A percentile compares a stretch with the other conserved stretches of the same genome.
Evolutionary conservation across 108 stramenopile genomes (phyloP).

Genomic region (Skeletonema tropicum): DNA sequence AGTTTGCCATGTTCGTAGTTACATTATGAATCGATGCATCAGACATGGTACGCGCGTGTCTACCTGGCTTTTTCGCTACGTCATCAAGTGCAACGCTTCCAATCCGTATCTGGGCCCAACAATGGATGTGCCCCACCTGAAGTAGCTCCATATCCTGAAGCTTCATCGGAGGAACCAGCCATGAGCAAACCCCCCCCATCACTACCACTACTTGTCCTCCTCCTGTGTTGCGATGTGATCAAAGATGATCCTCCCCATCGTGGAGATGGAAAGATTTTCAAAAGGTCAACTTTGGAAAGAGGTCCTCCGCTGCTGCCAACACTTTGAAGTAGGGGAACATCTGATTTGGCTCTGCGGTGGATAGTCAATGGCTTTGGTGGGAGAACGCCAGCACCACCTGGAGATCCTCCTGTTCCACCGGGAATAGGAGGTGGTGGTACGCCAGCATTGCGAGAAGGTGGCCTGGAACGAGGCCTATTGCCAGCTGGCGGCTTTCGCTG

Average conservation of each 20-base stretch:
- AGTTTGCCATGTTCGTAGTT: slow-evolving; percentile 65
- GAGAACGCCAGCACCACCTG: neutral
- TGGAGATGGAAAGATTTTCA: slow-evolving; percentile 47
- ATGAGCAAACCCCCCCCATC: slow-evolving; percentile 6
- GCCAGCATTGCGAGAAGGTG: neutral
- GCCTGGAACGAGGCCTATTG: neutral
- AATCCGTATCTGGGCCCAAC: slow-evolving; percentile 10
- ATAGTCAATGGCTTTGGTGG: neutral
- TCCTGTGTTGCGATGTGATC: slow-evolving; percentile 20
- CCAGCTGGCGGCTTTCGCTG: neutral
- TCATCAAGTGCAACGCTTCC: slow-evolving; percentile 10
- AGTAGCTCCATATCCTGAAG: slow-evolving; percentile 9
- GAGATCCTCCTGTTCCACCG: no score
- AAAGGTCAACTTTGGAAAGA: slow-evolving; percentile 38
- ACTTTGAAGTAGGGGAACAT: slow-evolving; percentile 15
- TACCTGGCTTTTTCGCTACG: neutral
- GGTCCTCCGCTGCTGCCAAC: slow-evolving; percentile 5
- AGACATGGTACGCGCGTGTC: slow-evolving; percentile 30
- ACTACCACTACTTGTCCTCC: slow-evolving; percentile 28
- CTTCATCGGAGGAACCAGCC: neutral
- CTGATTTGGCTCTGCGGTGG: slow-evolving; percentile 44
- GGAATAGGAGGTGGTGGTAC: neutral
- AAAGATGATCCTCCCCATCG: slow-evolving; percentile 45
- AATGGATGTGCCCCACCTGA: neutral
- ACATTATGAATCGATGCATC: slow-evolving; percentile 34